Conservation (phyloP, 768 basidiomycete genomes). For the Termitomyces eurrhizus region DNA sequence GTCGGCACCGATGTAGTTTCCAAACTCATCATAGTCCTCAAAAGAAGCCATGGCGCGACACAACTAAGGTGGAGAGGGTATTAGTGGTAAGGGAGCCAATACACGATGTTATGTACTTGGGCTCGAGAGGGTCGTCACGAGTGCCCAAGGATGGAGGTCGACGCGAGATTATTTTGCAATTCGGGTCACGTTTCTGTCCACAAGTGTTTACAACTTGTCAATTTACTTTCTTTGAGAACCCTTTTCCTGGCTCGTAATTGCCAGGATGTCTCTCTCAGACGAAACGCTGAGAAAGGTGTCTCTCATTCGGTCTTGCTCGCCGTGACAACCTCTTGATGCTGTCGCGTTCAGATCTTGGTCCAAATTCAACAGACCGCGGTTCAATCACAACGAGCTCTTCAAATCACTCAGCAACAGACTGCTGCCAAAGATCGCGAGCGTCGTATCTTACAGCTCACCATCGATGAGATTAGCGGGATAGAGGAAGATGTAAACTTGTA, state of each 20-base stretch:
- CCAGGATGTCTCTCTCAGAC: constrained; percentile 24
- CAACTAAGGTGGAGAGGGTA: constrained; percentile 2
- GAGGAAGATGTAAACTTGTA: constrained; percentile 78
- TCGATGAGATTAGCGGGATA: constrained; percentile 72
- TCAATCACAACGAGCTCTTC: constrained; percentile 77
- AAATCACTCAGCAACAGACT: constrained; percentile 70
- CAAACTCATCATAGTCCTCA: constrained; percentile 92
- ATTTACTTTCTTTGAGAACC: neutral
- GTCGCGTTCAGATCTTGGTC: constrained; percentile 65
- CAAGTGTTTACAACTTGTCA: constrained; percentile 1
- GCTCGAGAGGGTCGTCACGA: constrained; percentile 1
- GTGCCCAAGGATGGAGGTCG: constrained; percentile 6
- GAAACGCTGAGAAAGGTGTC: constrained; percentile 56
- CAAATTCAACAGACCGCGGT: constrained; percentile 93
- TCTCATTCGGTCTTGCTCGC: constrained; percentile 10
- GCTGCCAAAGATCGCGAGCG: constrained; percentile 83
- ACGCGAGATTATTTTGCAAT: constrained; percentile 28
- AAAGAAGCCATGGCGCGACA: constrained; percentile 43
- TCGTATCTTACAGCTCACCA: constrained; percentile 85
- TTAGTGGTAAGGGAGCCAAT: neutral
- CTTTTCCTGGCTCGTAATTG: neutral
- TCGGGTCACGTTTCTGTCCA: constrained; percentile 21
- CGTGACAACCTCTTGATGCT: constrained; percentile 17
- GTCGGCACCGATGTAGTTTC: constrained; percentile 96
- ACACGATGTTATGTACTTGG: neutral